phyloP scores from a whole-genome alignment of 164 flowering plant genomes.

The Houttuynia cordata region DNA sequence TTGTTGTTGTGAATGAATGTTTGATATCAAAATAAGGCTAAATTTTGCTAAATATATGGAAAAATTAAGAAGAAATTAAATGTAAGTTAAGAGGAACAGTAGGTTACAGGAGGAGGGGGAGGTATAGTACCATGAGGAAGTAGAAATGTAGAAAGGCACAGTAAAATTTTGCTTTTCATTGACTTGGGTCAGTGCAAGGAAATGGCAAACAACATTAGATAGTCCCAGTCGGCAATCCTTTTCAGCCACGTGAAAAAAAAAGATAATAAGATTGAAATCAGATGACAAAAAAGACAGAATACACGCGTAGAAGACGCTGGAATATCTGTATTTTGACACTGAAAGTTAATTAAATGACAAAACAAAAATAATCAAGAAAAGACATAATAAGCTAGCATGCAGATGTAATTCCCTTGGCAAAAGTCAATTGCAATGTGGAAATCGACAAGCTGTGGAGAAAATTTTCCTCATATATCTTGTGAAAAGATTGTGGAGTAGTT shows the following conservation, averaged over 20 bases:
- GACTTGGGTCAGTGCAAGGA: background rate
- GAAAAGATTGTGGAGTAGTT: background rate
- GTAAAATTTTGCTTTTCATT: too few species aligned
- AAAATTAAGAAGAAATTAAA: too few species aligned
- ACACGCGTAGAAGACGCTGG: background rate
- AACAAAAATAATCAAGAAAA: background rate
- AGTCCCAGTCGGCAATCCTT: background rate
- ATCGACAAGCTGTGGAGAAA: background rate
- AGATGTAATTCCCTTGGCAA: background rate
- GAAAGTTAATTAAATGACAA: background rate
- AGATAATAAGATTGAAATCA: background rate
- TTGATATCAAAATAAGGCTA: too few species aligned
- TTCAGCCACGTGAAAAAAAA: background rate
- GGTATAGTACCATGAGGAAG: too few species aligned
- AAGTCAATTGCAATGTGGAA: background rate
- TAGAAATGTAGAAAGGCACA: too few species aligned
- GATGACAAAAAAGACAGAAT: background rate
- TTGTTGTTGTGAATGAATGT: too few species aligned
- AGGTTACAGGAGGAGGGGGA: too few species aligned
- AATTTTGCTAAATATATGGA: too few species aligned
- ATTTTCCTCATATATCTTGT: background rate
- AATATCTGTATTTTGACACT: background rate
- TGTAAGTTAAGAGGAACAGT: background rate
- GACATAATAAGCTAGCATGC: background rate
- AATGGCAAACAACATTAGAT: background rate